Conservation (phyloP, 2,329 filamentous ascomycete genomes). For the Aspergillus sclerotialis region DNA sequence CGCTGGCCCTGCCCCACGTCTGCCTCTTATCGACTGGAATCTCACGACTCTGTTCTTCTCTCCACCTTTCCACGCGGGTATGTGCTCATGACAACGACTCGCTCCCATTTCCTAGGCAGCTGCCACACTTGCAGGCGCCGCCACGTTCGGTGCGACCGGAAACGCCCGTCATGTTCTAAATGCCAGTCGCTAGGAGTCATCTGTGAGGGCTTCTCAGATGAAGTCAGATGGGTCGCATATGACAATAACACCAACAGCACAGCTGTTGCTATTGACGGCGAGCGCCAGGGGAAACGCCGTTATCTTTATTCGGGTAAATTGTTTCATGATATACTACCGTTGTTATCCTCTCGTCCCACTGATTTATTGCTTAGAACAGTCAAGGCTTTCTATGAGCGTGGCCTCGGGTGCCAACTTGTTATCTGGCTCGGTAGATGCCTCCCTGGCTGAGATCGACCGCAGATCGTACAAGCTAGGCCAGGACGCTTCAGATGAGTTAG, state of each 20-base stretch:
- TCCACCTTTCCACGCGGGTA: too few species aligned
- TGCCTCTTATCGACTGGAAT: too few species aligned
- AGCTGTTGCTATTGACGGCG: too few species aligned
- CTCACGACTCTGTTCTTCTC: too few species aligned
- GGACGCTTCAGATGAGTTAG: constrained; percentile 12
- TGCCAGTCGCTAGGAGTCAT: constrained; percentile 20
- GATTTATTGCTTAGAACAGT: constrained; percentile 16
- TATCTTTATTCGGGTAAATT: constrained; percentile 27
- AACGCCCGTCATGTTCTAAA: constrained; percentile 22
- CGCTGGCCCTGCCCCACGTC: too few species aligned
- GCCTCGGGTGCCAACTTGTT: constrained; percentile 17
- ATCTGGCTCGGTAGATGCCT: constrained; percentile 24
- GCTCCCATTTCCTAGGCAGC: constrained; percentile 26
- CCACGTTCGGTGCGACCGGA: constrained; percentile 32
- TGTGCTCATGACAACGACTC: too few species aligned
- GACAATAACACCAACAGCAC: too few species aligned
- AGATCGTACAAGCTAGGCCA: constrained; percentile 16
- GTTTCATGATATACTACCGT: too few species aligned
- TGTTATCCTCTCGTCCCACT: too few species aligned
- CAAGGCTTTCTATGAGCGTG: constrained; percentile 24
- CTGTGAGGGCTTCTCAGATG: constrained; percentile 25
- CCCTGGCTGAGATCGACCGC: constrained; percentile 24
- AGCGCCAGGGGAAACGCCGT: constrained; percentile 19
- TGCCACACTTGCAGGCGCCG: constrained; percentile 28
- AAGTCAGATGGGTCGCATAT: constrained; percentile 22